phyloP scores from a whole-genome alignment of 805 yeast species.

The Starmerella potacharoeniae region DNA sequence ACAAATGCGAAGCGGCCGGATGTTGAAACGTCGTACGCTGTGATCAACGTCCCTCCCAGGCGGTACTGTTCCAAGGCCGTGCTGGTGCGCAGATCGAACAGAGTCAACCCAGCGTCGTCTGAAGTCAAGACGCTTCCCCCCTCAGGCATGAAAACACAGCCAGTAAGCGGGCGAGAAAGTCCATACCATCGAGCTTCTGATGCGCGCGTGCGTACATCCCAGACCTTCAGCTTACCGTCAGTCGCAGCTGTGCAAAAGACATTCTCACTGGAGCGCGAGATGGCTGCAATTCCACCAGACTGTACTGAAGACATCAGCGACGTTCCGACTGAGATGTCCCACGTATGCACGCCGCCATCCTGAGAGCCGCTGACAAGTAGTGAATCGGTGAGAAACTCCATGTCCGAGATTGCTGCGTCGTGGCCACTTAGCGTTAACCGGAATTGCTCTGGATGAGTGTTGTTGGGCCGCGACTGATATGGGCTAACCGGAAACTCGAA shows the following conservation, averaged over 20 bases:
- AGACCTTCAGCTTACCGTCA: conserved; percentile 13
- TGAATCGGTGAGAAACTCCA: conserved; percentile 11
- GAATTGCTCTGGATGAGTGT: conserved; percentile 1
- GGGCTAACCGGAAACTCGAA: conserved; percentile 4
- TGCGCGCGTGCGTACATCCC: conserved; percentile 16
- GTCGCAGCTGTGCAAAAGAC: conserved; percentile 12
- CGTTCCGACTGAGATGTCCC: conserved; percentile 87
- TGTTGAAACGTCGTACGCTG: conserved; percentile 9
- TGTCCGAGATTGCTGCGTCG: conserved; percentile 12
- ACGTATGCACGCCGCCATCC: conserved; percentile 32
- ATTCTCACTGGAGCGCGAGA: conserved; percentile 71
- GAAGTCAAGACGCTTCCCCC: conserved; percentile 9
- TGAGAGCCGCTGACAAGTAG: conserved; percentile 10
- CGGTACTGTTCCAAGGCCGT: conserved; percentile 1
- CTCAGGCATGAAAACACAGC: conserved; percentile 10
- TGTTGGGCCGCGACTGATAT: not conserved
- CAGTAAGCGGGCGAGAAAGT: not conserved
- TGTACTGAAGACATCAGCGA: conserved; percentile 65
- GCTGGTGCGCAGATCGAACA: conserved; percentile 17
- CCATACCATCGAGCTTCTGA: not conserved
- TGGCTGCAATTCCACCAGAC: not conserved
- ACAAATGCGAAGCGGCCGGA: conserved; percentile 20
- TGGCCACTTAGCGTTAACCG: conserved; percentile 12
- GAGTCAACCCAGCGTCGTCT: not conserved
- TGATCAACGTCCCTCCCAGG: not conserved